Evolutionary conservation across 164 flowering plant genomes (phyloP).

Genomic region (Euptelea pleiosperma): DNA sequence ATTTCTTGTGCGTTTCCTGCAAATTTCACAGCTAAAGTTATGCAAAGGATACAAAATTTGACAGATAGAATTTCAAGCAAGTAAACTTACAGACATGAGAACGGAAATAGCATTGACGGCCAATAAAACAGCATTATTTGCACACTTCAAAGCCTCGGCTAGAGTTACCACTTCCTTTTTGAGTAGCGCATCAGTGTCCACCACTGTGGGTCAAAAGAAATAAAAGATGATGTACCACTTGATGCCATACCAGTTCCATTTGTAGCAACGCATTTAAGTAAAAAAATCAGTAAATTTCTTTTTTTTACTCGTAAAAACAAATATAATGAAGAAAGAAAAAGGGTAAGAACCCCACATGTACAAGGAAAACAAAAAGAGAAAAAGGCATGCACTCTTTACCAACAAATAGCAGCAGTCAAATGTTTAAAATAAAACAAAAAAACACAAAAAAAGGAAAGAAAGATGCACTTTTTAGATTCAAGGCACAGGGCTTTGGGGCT

Average conservation of each 20-base stretch:
- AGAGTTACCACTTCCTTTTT: conserved; percentile 75
- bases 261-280: background rate
- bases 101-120: conserved; percentile 63
- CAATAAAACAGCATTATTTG: conserved; percentile 72
- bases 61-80: background rate
- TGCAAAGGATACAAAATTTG: background rate
- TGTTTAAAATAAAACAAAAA: too few relatives aligned
- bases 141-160: conserved; percentile 82
- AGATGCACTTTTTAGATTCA: too few relatives aligned
- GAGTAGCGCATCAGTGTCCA: conserved; percentile 73
- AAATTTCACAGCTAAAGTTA: conserved; percentile 14
- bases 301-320: too few relatives aligned
- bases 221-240: background rate
- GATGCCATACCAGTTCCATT: background rate
- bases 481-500: too few relatives aligned
- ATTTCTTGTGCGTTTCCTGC: conserved; percentile 58
- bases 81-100: conserved; percentile 63
- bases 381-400: too few relatives aligned
- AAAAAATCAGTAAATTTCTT: background rate
- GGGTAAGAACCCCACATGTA: too few relatives aligned
- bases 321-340: too few relatives aligned
- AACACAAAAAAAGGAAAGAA: too few relatives aligned
- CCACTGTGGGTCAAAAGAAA: conserved; percentile 43
- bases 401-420: too few relatives aligned
- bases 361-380: too few relatives aligned